These are phyloP conservation scores for Populus hybrid DNA, from an alignment of 441 rosid species.

Conservation along the genomic window DNA sequence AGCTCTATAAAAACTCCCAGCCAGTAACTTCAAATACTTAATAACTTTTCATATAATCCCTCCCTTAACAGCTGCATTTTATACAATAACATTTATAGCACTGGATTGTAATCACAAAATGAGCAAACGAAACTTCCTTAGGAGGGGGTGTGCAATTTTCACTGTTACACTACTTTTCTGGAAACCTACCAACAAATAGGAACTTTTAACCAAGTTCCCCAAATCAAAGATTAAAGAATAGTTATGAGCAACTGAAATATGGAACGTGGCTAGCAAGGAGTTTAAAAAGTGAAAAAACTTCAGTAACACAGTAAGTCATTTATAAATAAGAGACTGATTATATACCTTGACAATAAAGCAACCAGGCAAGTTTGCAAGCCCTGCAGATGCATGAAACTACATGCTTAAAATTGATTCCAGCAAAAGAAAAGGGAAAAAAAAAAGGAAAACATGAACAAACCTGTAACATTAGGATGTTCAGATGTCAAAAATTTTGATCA, in stretches of 20 bases:
- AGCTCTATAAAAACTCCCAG: background rate
- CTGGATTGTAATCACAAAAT: background rate
- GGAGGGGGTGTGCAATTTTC: background rate
- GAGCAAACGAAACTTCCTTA: background rate
- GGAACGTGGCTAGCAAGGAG: background rate
- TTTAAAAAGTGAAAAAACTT: background rate
- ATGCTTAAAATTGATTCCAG: constrained; percentile 20
- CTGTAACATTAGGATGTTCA: background rate
- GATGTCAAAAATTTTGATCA: background rate
- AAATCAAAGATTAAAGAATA: background rate
- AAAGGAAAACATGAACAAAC: background rate
- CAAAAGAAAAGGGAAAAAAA: background rate
- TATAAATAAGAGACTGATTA: constrained; percentile 10
- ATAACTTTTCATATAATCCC: background rate
- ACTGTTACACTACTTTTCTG: background rate
- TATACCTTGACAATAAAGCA: constrained; percentile 80
- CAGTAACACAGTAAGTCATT: background rate
- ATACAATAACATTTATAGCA: background rate
- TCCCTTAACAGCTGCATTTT: background rate
- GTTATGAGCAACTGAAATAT: background rate
- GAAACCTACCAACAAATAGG: background rate
- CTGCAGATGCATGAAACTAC: constrained; percentile 43
- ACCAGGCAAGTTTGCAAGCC: constrained; percentile 98
- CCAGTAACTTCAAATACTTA: background rate
- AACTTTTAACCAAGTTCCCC: background rate